Base-by-base conservation (phyloP, 2,329 filamentous ascomycete genomes). In the Paraphaeosphaeria minitans region DNA sequence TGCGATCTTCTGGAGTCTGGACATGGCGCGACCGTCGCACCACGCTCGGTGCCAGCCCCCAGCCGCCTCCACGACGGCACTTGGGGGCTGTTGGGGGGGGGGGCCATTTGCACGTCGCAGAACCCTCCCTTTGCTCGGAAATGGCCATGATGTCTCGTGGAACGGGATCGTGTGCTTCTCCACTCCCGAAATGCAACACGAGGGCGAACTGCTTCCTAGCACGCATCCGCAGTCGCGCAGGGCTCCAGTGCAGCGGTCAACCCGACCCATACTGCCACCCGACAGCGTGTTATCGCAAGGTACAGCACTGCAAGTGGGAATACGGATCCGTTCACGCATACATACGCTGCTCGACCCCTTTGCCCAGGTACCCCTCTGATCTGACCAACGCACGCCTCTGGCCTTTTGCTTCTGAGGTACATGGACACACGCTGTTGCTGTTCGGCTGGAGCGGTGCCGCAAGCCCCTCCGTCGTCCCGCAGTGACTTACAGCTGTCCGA, bases 401-500 rank as follows among this genome's bases (percentile, higher is more conserved):
- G 45, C 58, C 58, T 50, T 64, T 56, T 53, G 62, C 59, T 7
- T 31, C 54, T 61, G 54, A 56, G 58, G 60, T 60, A 66, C 63
- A 63, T 61, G 59, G 58, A 59, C 56, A 59, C 59, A 55, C 53
- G 47, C 43, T 55, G 49, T 57, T 47, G 43, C 59, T 43, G 49
- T 60, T 47, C 60, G 60, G 21, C 19, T 14, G 27, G 39, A 53
- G 51, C 48, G 56, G 57, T 62, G 68, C 68, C 62, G 67, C 66
- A 39, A 39, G 55, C 46, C 63, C 50, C 53, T 50, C 60, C 59
- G 54, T 59, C 58, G 37, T 60, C 59, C 61, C 66, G 66, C 60
- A 61, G 59, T 63, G 63, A 67, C 66, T 60, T 61, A 58, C 60
- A 61, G 64, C 56, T 55, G 69, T 68, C 71, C 63, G 66, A 68